Evolutionary conservation across 2,329 filamentous ascomycete species (phyloP).

Genomic region (Monilinia fructigena): DNA sequence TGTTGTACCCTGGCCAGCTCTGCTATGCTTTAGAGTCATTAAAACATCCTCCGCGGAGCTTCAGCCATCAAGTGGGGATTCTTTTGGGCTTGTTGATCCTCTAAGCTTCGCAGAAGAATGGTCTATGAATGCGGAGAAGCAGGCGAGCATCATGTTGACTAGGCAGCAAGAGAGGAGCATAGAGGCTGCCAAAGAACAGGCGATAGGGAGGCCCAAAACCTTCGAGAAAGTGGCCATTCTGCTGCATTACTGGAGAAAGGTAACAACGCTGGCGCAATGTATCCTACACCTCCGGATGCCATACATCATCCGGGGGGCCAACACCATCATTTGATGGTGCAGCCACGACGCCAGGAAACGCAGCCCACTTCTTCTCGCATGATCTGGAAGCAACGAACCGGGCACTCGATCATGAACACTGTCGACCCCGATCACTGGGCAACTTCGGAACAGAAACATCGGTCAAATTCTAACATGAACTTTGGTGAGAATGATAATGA

Average conservation of each 20-base stretch:
- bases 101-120: slow-evolving; percentile 43
- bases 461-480: slow-evolving; percentile 28
- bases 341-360: slow-evolving; percentile 55
- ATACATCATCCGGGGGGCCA: slow-evolving; percentile 53
- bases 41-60: slow-evolving; percentile 22
- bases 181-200: slow-evolving; percentile 43
- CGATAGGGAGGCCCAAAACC: slow-evolving; percentile 46
- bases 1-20: slow-evolving; percentile 40
- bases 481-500: slow-evolving; percentile 37
- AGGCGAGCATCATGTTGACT: slow-evolving; percentile 48
- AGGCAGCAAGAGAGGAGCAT: slow-evolving; percentile 53
- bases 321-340: slow-evolving; percentile 58
- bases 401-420: slow-evolving; percentile 26
- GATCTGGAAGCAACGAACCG: slow-evolving; percentile 41
- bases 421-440: slow-evolving; percentile 36
- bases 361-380: slow-evolving; percentile 39
- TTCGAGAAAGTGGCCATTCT: slow-evolving; percentile 51
- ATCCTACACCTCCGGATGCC: slow-evolving; percentile 70
- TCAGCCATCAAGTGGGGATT: slow-evolving; percentile 12
- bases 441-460: slow-evolving; percentile 33
- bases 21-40: slow-evolving; percentile 38
- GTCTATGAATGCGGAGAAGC: slow-evolving; percentile 39
- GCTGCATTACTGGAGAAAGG: slow-evolving; percentile 52
- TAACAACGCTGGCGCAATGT: slow-evolving; percentile 57
- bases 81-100: slow-evolving; percentile 36